These are phyloP conservation scores for Trypanosoma melophagium DNA, from an alignment of 208 protist genomes.

Conservation along the genomic window DNA sequence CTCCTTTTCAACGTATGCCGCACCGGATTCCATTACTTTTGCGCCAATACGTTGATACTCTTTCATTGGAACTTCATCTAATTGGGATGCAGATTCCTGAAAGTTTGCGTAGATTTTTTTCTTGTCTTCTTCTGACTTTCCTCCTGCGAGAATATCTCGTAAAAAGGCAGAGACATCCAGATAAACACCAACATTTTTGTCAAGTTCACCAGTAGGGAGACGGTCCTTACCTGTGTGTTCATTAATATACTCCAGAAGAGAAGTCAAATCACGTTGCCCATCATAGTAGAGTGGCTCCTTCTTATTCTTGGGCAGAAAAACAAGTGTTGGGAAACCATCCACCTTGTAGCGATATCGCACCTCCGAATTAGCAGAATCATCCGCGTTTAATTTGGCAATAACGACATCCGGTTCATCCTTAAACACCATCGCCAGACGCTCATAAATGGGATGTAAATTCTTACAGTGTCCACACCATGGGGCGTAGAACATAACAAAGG, in stretches of 20 bases:
- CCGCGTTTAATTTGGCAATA: constrained; percentile 66
- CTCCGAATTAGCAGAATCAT: constrained; percentile 33
- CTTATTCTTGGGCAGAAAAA: constrained; percentile 59
- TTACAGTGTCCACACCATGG: constrained; percentile 91
- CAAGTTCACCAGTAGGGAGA: constrained; percentile 52
- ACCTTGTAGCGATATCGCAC: constrained; percentile 39
- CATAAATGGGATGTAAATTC: constrained; percentile 59
- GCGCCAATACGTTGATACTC: constrained; percentile 50
- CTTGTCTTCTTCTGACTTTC: constrained; percentile 9
- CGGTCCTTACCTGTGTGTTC: constrained; percentile 42
- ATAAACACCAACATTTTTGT: constrained; percentile 38
- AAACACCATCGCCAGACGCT: constrained; percentile 47
- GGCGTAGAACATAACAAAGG: constrained; percentile 76
- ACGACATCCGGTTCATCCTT: constrained; percentile 64
- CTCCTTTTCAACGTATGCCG: constrained; percentile 42
- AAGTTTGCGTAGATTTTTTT: constrained; percentile 24
- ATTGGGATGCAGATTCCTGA: constrained; percentile 8
- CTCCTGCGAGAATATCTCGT: constrained; percentile 4
- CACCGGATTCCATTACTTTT: constrained; percentile 34
- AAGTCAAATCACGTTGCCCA: constrained; percentile 42
- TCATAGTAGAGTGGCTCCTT: constrained; percentile 52
- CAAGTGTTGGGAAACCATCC: constrained; percentile 52
- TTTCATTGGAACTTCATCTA: constrained; percentile 3
- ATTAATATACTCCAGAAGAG: constrained; percentile 70
- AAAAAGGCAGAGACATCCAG: constrained; percentile 29